Percentiles rank a stretch among this genome's conserved stretches.
Conservation (phyloP, 2,329 filamentous ascomycete species). For the Metarhizium album region DNA sequence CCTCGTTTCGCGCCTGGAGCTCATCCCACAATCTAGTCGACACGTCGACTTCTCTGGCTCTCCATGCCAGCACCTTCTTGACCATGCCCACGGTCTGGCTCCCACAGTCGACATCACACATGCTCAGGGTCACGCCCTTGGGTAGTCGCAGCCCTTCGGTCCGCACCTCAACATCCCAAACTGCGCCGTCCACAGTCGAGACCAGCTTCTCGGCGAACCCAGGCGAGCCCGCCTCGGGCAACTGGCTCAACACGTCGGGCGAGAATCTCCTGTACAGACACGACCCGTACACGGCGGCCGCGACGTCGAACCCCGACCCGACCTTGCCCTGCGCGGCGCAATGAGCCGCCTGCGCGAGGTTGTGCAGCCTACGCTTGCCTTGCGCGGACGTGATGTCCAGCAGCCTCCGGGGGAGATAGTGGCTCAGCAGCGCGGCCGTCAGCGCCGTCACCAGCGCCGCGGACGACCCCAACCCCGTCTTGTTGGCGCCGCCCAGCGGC, state of each 20-base stretch:
- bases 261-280: constrained; percentile 91
- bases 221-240: constrained; percentile 55
- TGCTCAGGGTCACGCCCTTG: constrained; percentile 62
- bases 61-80: constrained; percentile 79
- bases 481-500: constrained; percentile 69
- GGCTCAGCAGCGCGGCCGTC: constrained; percentile 62
- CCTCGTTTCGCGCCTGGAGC: constrained; percentile 65
- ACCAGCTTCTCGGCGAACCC: constrained; percentile 59
- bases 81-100: constrained; percentile 94
- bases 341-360: constrained; percentile 86
- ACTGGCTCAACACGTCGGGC: constrained; percentile 54
- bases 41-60: constrained; percentile 49
- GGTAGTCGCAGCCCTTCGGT: constrained; percentile 65
- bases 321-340: constrained; percentile 96
- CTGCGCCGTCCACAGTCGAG: constrained; percentile 51
- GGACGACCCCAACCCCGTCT: constrained; percentile 91
- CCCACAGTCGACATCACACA: constrained; percentile 95
- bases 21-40: constrained; percentile 63
- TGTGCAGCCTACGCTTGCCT: constrained; percentile 62
- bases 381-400: constrained; percentile 47
- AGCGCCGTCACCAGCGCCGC: constrained; percentile 88
- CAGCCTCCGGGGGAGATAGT: constrained; percentile 51
- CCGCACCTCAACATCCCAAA: constrained; percentile 72
- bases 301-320: constrained; percentile 91
- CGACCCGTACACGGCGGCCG: constrained; percentile 82